phyloP scores from a whole-genome alignment of 2,329 filamentous ascomycete genomes.

The Monilinia fructicola region DNA sequence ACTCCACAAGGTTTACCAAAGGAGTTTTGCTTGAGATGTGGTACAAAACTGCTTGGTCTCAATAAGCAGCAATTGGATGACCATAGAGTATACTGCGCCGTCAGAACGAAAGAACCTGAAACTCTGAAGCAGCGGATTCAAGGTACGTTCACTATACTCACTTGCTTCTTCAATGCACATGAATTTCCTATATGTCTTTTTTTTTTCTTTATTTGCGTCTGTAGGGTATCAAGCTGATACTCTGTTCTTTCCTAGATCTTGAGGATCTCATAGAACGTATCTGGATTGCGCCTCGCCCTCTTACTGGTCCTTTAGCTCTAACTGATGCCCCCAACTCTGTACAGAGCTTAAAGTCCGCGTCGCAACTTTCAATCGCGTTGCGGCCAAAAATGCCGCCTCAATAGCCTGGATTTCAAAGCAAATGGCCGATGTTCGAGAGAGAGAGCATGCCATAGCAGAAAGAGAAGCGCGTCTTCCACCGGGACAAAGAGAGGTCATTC shows the following conservation, averaged over 20 bases:
- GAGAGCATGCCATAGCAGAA: constrained; percentile 3
- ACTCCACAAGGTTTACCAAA: constrained; percentile 16
- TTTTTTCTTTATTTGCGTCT: not conserved
- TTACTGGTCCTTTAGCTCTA: constrained; percentile 2
- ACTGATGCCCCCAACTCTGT: not conserved
- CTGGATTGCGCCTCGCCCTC: constrained; percentile 17
- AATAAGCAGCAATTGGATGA: constrained; percentile 12
- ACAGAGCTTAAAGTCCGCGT: constrained; percentile 12
- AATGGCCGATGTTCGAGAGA: not conserved
- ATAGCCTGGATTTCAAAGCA: constrained; percentile 4
- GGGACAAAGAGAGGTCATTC: not conserved
- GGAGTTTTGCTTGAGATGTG: constrained; percentile 23
- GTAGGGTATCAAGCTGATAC: constrained; percentile 20
- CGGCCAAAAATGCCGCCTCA: constrained; percentile 16
- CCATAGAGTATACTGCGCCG: constrained; percentile 8
- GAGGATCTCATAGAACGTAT: not conserved
- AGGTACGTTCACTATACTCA: not conserved
- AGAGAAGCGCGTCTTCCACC: constrained; percentile 3
- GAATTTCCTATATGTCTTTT: not conserved
- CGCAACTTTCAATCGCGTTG: constrained; percentile 4
- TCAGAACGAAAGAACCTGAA: constrained; percentile 16
- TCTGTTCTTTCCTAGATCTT: not conserved
- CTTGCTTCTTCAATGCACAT: not conserved
- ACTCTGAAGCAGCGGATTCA: constrained; percentile 7
- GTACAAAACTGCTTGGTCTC: constrained; percentile 1